Evolutionary conservation across 352 stramenopile genomes (phyloP), one percentile per base, ranked within the genome.

Genomic region (Pythium monospermum): DNA sequence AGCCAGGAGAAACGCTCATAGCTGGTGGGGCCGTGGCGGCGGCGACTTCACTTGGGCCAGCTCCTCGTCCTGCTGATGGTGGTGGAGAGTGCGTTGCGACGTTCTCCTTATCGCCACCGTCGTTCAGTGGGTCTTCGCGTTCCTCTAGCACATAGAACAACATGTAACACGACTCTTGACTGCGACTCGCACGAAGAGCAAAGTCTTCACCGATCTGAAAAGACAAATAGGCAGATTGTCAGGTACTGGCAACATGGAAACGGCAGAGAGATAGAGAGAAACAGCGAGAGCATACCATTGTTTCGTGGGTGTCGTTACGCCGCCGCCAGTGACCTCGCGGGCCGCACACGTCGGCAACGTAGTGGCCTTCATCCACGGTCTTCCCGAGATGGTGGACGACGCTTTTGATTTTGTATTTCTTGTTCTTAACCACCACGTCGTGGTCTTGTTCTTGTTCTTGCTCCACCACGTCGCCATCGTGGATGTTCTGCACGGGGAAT

Each of bases 91-190:
- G n/a, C 2, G 36, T 18, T 39, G 28, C 10, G 12, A 79, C 51
- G 48, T 90, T 92, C 62, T 92, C 78, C 44, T 92, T 90, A 57
- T 84, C 77, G n/a, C n/a, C n/a, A n/a, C n/a, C n/a, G 4, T 18
- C 31, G 36, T 62, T 62, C 23, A 45, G 38, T 53, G 33, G 44
- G 15, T 53, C 59, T 21, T 53, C 21, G 11, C 33, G 61, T 15
- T 76, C 66, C 4, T 59, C 57, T 31, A 74, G 71, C 23, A 91
- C 76, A 49, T 93, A 95, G 49, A 95, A 92, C 26, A 93, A 71
- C 77, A 95, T 88, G 52, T 95, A 95, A 52, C 82, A 92, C 15
- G 82, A 92, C 49, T 92, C 79, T 33, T 91, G 82, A 26, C 79
- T 89, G 26, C 79, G 75, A 13, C 71, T 89, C 38, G 82, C 73